Evolutionary conservation across 257 asterid genomes (phyloP).

Genomic region (Petrea volubilis): DNA sequence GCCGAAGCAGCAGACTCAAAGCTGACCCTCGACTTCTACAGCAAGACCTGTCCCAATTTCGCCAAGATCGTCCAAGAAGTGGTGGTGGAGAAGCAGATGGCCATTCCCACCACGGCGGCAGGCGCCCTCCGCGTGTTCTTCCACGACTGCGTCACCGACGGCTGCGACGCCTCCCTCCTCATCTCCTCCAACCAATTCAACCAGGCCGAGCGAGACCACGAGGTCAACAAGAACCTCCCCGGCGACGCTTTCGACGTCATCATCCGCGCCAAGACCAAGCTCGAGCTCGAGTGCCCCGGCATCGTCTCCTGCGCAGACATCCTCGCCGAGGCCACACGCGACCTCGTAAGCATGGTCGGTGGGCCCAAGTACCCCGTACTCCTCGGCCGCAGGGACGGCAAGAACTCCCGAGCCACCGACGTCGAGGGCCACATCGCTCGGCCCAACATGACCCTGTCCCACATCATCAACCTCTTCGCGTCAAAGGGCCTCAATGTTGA

Average conservation of each 20-base stretch:
- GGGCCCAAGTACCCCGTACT: conserved; percentile 66
- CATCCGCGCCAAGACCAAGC: conserved; percentile 60
- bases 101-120: conserved; percentile 79
- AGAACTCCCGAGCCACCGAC: conserved; percentile 38
- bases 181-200: conserved; percentile 50
- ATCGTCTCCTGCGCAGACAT: conserved; percentile 82
- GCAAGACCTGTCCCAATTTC: conserved; percentile 66
- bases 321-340: conserved; percentile 71
- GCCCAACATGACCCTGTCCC: conserved; percentile 54
- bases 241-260: conserved; percentile 84
- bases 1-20: conserved; percentile 33
- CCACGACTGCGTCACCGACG: conserved; percentile 89
- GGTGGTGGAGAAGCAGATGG: conserved; percentile 62
- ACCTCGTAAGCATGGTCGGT: conserved; percentile 71
- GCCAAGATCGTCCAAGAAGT: conserved; percentile 45
- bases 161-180: conserved; percentile 88
- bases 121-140: conserved; percentile 86
- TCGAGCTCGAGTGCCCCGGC: conserved; percentile 82
- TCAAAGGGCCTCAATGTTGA: conserved; percentile 39
- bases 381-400: conserved; percentile 71
- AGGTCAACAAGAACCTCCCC: conserved; percentile 69
- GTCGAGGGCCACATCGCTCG: conserved; percentile 80
- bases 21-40: conserved; percentile 59
- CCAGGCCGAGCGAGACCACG: conserved; percentile 66
- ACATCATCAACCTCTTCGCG: conserved; percentile 50